phyloP scores from a whole-genome alignment of 306 rosid species.

The Corylus americana region DNA sequence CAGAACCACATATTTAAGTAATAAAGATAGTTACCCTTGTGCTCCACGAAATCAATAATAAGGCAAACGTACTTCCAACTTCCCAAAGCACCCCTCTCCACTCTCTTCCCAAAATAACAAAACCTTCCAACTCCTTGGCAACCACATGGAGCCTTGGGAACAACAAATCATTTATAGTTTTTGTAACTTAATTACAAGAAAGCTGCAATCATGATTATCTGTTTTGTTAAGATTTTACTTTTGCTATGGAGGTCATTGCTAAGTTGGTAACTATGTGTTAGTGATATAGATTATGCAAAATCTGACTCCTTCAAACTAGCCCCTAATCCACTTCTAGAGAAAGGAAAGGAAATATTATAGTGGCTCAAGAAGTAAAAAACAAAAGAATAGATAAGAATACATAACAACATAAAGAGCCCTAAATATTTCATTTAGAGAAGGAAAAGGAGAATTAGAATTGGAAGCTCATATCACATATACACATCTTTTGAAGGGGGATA shows the following conservation, averaged over 20 bases:
- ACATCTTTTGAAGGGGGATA: neutral
- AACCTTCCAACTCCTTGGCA: neutral
- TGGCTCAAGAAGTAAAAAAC: neutral
- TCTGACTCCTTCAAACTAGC: neutral
- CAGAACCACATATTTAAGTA: conserved; percentile 27
- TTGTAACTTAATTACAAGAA: neutral
- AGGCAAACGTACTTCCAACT: neutral
- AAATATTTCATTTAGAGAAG: neutral
- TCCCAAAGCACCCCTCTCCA: neutral
- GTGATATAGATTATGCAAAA: neutral
- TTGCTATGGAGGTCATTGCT: neutral
- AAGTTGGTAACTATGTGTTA: neutral
- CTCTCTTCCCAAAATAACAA: neutral
- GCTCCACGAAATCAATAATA: too few species aligned
- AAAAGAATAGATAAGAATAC: neutral
- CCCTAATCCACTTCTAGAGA: neutral
- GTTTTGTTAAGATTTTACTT: neutral
- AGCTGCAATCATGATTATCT: neutral
- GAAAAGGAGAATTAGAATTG: neutral
- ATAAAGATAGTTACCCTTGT: neutral
- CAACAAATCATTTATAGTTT: neutral
- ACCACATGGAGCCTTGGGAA: neutral
- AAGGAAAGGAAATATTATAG: neutral
- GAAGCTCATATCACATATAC: neutral
- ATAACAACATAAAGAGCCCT: neutral